Conservation (phyloP, 768 basidiomycete genomes). For the Pluteus cervinus region DNA sequence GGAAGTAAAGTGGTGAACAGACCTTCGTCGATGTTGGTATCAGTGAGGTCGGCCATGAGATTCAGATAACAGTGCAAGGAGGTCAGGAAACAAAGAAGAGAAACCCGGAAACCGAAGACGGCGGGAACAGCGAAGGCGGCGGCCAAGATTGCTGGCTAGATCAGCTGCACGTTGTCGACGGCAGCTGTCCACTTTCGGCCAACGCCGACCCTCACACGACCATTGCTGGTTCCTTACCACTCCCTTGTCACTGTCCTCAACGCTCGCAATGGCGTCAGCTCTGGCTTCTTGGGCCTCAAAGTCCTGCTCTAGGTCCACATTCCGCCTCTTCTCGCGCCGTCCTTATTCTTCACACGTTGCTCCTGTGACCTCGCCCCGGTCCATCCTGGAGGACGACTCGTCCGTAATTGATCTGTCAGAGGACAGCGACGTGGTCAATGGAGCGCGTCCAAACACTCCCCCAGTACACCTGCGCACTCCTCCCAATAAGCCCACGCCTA, state of each 20-base stretch:
- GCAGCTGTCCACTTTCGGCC: slow-evolving; percentile 5
- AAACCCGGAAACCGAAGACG: slow-evolving; percentile 4
- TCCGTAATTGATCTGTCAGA: slow-evolving; percentile 42
- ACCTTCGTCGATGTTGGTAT: slow-evolving; percentile 73
- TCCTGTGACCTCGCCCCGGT: slow-evolving; percentile 29
- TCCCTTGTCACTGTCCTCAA: no score
- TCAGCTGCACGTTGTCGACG: no score
- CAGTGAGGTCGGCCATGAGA: slow-evolving; percentile 30
- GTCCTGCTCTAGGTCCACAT: background rate
- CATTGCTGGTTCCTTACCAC: no score
- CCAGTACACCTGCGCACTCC: slow-evolving; percentile 33
- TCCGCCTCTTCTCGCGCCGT: slow-evolving; percentile 4
- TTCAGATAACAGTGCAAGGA: slow-evolving; percentile 7
- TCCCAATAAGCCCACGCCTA: slow-evolving; percentile 36
- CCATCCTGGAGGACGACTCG: slow-evolving; percentile 44
- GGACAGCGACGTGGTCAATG: slow-evolving; percentile 45
- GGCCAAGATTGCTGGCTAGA: no score
- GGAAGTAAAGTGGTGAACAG: slow-evolving; percentile 11
- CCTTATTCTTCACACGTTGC: slow-evolving; percentile 6
- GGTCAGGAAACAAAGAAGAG: slow-evolving; percentile 4
- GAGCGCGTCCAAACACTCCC: slow-evolving; percentile 26
- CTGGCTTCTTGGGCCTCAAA: no score
- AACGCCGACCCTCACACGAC: no score
- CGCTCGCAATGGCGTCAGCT: no score
- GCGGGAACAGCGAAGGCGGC: background rate